phyloP scores from a whole-genome alignment of 2,329 filamentous ascomycete species.

The Trichoderma koningii region DNA sequence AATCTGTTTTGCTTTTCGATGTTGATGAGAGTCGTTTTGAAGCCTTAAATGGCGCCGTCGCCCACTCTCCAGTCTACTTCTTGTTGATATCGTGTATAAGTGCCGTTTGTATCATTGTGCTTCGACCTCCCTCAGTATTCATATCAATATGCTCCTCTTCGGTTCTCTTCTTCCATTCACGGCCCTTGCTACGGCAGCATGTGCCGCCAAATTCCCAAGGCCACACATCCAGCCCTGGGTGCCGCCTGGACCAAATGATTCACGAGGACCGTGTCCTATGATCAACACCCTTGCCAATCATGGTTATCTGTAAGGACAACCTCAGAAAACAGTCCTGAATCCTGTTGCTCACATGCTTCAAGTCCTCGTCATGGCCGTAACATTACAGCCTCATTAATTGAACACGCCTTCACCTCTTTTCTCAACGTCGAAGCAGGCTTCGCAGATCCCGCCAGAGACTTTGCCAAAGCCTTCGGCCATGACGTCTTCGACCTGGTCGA shows the following conservation, averaged over 20 bases:
- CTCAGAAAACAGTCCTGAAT: neutral
- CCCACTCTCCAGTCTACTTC: neutral
- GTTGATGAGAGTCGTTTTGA: neutral
- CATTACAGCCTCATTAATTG: conserved; percentile 29
- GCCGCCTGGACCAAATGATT: conserved; percentile 24
- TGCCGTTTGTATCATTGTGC: neutral
- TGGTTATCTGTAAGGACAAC: conserved; percentile 30
- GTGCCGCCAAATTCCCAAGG: neutral
- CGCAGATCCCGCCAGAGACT: conserved; percentile 22
- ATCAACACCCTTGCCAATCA: conserved; percentile 35
- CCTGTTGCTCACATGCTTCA: neutral
- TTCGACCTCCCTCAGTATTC: neutral
- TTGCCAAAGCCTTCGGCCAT: conserved; percentile 23
- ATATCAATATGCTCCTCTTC: neutral
- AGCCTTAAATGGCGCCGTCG: neutral
- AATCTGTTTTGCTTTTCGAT: neutral
- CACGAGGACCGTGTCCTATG: conserved; percentile 34
- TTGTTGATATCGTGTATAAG: neutral
- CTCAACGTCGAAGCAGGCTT: conserved; percentile 30
- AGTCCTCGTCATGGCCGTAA: conserved; percentile 31
- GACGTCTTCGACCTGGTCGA: conserved; percentile 26
- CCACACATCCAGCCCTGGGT: conserved; percentile 23
- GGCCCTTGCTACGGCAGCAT: conserved; percentile 10
- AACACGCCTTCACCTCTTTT: conserved; percentile 29
- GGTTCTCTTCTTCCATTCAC: conserved; percentile 1